Evolutionary conservation across 345 rosid species (phyloP), one percentile per base, ranked within the genome.

Genomic region (Stellera chamaejasme): DNA sequence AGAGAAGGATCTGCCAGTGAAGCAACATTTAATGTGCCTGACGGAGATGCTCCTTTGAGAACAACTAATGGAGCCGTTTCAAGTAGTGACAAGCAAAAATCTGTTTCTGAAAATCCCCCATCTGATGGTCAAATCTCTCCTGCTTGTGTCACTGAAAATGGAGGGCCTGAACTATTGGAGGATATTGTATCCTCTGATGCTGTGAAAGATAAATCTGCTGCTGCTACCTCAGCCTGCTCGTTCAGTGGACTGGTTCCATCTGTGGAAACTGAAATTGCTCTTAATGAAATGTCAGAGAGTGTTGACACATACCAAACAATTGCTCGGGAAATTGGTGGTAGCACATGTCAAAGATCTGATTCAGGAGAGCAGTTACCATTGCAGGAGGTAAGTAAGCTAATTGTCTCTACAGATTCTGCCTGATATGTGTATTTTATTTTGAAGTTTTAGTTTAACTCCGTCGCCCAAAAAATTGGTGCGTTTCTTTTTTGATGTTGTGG

Each of bases 201-300:
- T 13, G 51, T 58, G 26, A 49, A n/a, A 55, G 69, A 63, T 54
- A 61, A 61, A 54, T 14, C 15, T 58, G 43, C 61, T 54, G 53
- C 27, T 60, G 36, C 11, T 41, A 48, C 66, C 44, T 51, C 45
- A 19, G 36, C 47, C 48, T 43, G 60, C 50, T 50, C 43, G 13
- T 68, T 61, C 61, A 58, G 58, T 58, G 64, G 52, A 62, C 76
- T 67, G 52, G 66, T 54, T 66, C 53, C 48, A 48, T 60, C 41
- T 27, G 52, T 5, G 32, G 52, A 43, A 27, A 56, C 55, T 61
- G 73, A 60, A 64, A 54, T 48, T 65, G 61, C 59, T 56, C 43
- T 19, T 59, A 46, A 27, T 39, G 61, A 48, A 52, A 48, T 48
- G 16, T 52, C 11, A n/a, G 68, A 61, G 41, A 59, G 15, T 41